Conservation (phyloP, 1,284 basidiomycete genomes). For the Cutaneotrichosporon cutaneum region DNA sequence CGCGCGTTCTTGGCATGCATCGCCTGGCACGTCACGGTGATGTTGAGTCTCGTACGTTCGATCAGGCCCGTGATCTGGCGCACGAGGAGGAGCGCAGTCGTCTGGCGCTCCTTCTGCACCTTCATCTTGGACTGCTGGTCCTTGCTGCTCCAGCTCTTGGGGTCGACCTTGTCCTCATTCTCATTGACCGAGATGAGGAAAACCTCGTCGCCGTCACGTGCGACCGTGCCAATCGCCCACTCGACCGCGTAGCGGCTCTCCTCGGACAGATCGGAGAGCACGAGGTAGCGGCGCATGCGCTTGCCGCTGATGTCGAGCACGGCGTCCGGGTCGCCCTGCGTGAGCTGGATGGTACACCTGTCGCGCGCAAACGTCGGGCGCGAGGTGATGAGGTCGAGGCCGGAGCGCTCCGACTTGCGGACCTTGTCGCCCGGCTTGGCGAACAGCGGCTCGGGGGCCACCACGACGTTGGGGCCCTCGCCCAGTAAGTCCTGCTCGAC, state of each 20-base stretch:
- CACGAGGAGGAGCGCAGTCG: slow-evolving; percentile 77
- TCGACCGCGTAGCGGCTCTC: slow-evolving; percentile 88
- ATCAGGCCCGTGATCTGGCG: slow-evolving; percentile 85
- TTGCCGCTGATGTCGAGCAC: slow-evolving; percentile 60
- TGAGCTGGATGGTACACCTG: slow-evolving; percentile 84
- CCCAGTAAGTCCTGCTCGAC: slow-evolving; percentile 52
- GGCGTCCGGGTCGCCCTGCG: slow-evolving; percentile 72
- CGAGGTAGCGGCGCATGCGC: slow-evolving; percentile 71
- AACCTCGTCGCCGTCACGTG: slow-evolving; percentile 90
- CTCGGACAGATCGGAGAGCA: slow-evolving; percentile 90
- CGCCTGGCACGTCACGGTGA: slow-evolving; percentile 85
- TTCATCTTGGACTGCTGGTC: slow-evolving; percentile 74
- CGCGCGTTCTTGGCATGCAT: slow-evolving; percentile 92
- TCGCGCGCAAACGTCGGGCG: slow-evolving; percentile 86
- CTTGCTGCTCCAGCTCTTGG: slow-evolving; percentile 63
- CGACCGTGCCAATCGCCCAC: slow-evolving; percentile 94
- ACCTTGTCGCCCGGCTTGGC: slow-evolving; percentile 27
- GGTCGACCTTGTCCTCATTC: slow-evolving; percentile 89
- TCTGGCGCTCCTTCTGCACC: slow-evolving; percentile 91
- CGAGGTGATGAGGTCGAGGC: slow-evolving; percentile 60
- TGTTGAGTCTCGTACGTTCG: slow-evolving; percentile 83
- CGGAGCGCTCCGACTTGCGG: slow-evolving; percentile 38
- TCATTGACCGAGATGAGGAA: slow-evolving; percentile 87
- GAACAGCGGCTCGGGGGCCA: slow-evolving; percentile 49
- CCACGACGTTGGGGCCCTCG: slow-evolving; percentile 76